Conservation (phyloP, 2,329 filamentous ascomycete genomes). For the Aspergillus texensis region DNA sequence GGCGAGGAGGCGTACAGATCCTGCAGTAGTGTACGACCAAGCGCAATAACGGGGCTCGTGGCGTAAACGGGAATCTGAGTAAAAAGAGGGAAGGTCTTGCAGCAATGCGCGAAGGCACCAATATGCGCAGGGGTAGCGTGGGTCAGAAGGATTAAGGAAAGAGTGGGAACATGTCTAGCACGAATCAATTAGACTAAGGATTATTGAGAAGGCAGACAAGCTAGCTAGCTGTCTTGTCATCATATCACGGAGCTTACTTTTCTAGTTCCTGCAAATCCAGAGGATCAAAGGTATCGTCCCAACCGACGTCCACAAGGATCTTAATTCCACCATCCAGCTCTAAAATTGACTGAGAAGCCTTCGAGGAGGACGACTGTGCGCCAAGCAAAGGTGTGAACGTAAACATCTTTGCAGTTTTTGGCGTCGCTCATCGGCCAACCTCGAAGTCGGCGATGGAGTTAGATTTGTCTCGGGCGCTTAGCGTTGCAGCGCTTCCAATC, state of each 20-base stretch:
- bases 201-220: constrained; percentile 13
- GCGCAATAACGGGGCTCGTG: constrained; percentile 87
- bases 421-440: constrained; percentile 16
- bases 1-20: constrained; percentile 91
- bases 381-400: constrained; percentile 91
- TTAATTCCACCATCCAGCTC: constrained; percentile 97
- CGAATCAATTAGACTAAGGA: not conserved
- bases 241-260: constrained; percentile 62
- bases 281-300: constrained; percentile 89
- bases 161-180: constrained; percentile 78
- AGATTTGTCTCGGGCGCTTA: constrained; percentile 6
- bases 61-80: constrained; percentile 92
- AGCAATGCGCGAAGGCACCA: constrained; percentile 92
- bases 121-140: constrained; percentile 91
- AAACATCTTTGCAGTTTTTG: constrained; percentile 68
- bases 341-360: constrained; percentile 90
- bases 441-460: constrained; percentile 14
- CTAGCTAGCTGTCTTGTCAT: constrained; percentile 2
- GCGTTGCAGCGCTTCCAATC: constrained; percentile 2
- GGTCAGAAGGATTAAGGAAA: constrained; percentile 91
- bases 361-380: constrained; percentile 76
- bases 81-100: constrained; percentile 93
- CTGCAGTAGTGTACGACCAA: constrained; percentile 86
- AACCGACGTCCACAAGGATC: constrained; percentile 90
- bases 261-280: constrained; percentile 84